Base-by-base conservation (phyloP, 2,329 filamentous ascomycete genomes). In the Monosporascus sp. region DNA sequence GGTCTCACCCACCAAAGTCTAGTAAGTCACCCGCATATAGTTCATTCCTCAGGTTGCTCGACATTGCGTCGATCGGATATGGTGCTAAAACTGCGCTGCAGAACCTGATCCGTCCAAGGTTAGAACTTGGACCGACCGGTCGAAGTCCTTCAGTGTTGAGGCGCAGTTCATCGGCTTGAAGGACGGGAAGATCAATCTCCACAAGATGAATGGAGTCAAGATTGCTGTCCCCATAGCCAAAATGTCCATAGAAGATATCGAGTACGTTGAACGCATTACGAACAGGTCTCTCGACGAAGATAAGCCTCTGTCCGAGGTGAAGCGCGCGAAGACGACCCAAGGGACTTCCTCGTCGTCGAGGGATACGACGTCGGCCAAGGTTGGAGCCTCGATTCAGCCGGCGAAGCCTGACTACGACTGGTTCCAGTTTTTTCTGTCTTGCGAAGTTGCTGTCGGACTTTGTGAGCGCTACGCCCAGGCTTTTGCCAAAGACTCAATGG, bases 151-250 rank as follows among this genome's bases (percentile, higher is more conserved):
- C 74, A 97, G 90, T 62, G 94, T 99, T 51, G 94, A 97, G 60
- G 94, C 94, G 17, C 90, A 99, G 68, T 99, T 97, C 66, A 83
- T 99, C 49, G 93, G 91, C 27, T 80, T 97, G 50, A 90, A 90
- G 68, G 94, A 97, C 67, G 90, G 92, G 58, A 97, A 97, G 72
- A 95, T 99, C 60, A 95, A 99, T 71, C 78, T 99, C 22, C 94
- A 99, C 76, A 99, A 99, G 75, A 81, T 90, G 72, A 99, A 99
- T 67, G 94, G 94, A 38, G 91, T 99, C 63, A 97, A 97, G 72
- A 99, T 99, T 70, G 94, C 94, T 8, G 94, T 99, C 4, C 94
- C 94, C 2, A 84, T 97, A 27, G 78, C 84, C 39, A 99, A 99
- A 70, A 99, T 99, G 94, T 95, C 93, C 1, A 80, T 91, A 42